Percentiles rank a stretch among this genome's conserved stretches.
phyloP scores from a whole-genome alignment of 1,284 basidiomycete species.

The Ceratobasidium theobromae region DNA sequence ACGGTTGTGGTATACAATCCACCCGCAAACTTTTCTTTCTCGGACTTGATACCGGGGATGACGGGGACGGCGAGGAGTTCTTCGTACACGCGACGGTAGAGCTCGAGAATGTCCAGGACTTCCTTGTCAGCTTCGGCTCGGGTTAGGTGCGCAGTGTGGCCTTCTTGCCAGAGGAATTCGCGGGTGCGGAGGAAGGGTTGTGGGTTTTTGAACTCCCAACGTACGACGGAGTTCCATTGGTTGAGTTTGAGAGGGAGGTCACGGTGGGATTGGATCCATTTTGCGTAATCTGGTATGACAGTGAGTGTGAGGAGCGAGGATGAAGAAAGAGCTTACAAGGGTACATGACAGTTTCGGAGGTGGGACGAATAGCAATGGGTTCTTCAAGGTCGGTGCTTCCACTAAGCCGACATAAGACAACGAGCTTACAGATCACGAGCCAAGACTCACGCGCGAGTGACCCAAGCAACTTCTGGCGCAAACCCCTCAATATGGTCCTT shows the following conservation, averaged over 20 bases:
- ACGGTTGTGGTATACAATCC: slow-evolving; percentile 98
- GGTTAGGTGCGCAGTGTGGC: slow-evolving; percentile 93
- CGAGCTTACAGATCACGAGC: neutral
- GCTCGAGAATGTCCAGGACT: slow-evolving; percentile 91
- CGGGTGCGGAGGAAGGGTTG: slow-evolving; percentile 98
- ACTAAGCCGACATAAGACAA: slow-evolving; percentile 46
- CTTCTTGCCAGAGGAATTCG: slow-evolving; percentile 99
- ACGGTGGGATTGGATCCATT: slow-evolving; percentile 98
- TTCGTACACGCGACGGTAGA: slow-evolving; percentile 96
- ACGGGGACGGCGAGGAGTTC: slow-evolving; percentile 97
- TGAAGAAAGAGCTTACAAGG: slow-evolving; percentile 62
- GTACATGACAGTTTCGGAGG: slow-evolving; percentile 98
- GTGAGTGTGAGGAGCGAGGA: neutral
- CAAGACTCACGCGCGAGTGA: slow-evolving; percentile 80
- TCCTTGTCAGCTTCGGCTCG: slow-evolving; percentile 89
- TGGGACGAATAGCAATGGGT: slow-evolving; percentile 96
- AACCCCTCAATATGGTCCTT: slow-evolving; percentile 99
- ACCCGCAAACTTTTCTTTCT: slow-evolving; percentile 99
- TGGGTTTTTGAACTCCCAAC: slow-evolving; percentile 99
- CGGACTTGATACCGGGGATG: slow-evolving; percentile 94
- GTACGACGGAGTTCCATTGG: slow-evolving; percentile 98
- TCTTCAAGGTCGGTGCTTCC: slow-evolving; percentile 94
- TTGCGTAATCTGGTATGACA: slow-evolving; percentile 70
- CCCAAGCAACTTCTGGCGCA: slow-evolving; percentile 99
- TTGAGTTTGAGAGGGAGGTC: slow-evolving; percentile 97